Evolutionary conservation across 2,329 filamentous ascomycete species (phyloP).

Genomic region (Diaporthe sp.): DNA sequence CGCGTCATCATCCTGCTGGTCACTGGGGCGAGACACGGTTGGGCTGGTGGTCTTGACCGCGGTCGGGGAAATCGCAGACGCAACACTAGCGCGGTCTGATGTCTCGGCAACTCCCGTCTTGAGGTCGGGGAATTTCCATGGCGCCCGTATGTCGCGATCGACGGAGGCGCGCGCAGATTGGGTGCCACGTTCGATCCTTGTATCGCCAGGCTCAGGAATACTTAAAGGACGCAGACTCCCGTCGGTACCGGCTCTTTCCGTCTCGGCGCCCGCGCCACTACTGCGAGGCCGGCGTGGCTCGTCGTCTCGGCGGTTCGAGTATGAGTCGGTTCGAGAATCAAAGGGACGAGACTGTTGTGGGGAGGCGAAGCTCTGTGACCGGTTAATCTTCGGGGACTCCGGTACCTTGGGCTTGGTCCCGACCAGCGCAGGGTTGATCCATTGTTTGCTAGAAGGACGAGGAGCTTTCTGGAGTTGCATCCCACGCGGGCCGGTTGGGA

Average conservation of each 20-base stretch:
- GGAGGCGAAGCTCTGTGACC: slow-evolving; percentile 64
- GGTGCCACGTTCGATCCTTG: slow-evolving; percentile 55
- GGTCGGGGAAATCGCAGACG: slow-evolving; percentile 39
- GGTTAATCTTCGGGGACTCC: slow-evolving; percentile 65
- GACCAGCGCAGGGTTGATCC: slow-evolving; percentile 66
- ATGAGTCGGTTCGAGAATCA: slow-evolving; percentile 52
- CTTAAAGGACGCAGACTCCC: slow-evolving; percentile 55
- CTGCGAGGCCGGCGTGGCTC: slow-evolving; percentile 64
- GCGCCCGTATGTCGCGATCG: slow-evolving; percentile 47
- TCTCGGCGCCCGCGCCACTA: slow-evolving; percentile 65
- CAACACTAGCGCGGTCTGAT: slow-evolving; percentile 39
- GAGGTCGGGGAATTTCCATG: slow-evolving; percentile 42
- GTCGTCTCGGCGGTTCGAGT: slow-evolving; percentile 57
- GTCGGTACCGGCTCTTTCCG: slow-evolving; percentile 50
- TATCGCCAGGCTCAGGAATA: slow-evolving; percentile 63
- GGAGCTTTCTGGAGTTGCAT: slow-evolving; percentile 59
- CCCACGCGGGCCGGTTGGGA: slow-evolving; percentile 67
- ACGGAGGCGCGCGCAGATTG: slow-evolving; percentile 51
- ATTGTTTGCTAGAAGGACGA: slow-evolving; percentile 70
- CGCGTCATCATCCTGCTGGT: slow-evolving; percentile 31
- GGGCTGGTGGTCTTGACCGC: slow-evolving; percentile 41
- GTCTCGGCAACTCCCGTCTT: slow-evolving; percentile 42
- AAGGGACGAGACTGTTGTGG: slow-evolving; percentile 53
- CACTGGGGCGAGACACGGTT: slow-evolving; percentile 26
- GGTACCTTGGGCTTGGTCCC: slow-evolving; percentile 57